Base-by-base conservation (phyloP, 2,329 filamentous ascomycete species). In the Cladorrhinum sp. region DNA sequence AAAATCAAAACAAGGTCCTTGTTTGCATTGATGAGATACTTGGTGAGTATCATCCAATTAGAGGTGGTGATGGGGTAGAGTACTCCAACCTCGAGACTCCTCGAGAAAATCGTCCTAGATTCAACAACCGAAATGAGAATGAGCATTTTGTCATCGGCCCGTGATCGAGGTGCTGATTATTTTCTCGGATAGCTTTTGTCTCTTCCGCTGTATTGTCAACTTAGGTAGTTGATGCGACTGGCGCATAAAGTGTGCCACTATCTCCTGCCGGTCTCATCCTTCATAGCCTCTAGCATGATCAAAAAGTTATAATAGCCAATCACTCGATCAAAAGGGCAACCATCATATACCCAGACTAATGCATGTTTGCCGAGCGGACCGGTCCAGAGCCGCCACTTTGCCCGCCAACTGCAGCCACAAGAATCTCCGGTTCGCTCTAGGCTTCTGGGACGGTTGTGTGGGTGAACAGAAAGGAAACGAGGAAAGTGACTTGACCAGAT, bases 371-470 rank as follows among this genome's bases (percentile, higher is more conserved):
- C 53, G 53, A 56, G 16, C 53, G 53, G 53, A 29, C 16, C 38
- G 53, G 53, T 56, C 38, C 53, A 56, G 53, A 49, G 18, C 38
- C 20, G 53, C 53, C 53, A 56, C 53, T n/a, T 49, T 45, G 16
- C 2, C 3, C 3, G n/a, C 4, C 16, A n/a, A 18, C 41, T 18
- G 18, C 2, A 45, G 16, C 20, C 22, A 22, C 22, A 25, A 9
- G 22, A 50, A 27, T 10, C 8, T 7, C 3, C 20, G 3, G 49
- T 10, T 50, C 20, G 22, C 41, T 22, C 41, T 45, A 45, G 32
- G 2, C 32, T 12, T 36, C 32, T 36, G 32, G 7, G 32, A 12
- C 16, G 32, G 32, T 36, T 36, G 12, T 36, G 45, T 8, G 3
- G 45, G 45, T 49, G 45, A 49, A 13, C 3, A 49, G 22, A 13